A percentile compares a stretch with the other conserved stretches of the same genome.
phyloP scores from a whole-genome alignment of 768 basidiomycete species.

The Phylloporus arenicola region DNA sequence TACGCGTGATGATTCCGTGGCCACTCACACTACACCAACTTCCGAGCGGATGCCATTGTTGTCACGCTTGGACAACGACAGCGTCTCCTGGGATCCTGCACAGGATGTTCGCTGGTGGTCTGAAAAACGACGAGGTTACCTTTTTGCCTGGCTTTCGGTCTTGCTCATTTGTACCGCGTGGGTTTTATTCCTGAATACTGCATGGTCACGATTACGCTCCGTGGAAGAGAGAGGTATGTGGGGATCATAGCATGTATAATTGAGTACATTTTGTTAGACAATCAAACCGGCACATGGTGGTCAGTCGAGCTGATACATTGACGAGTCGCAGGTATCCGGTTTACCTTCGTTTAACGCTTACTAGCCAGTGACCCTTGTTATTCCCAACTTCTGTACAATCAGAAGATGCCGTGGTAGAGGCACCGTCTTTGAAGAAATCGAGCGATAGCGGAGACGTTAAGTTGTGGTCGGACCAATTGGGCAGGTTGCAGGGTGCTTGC shows the following conservation, averaged over 20 bases:
- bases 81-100: slow-evolving; percentile 6
- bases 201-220: slow-evolving; percentile 50
- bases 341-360: slow-evolving; percentile 21
- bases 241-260: not conserved
- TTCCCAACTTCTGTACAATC: slow-evolving; percentile 29
- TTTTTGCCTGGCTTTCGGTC: slow-evolving; percentile 42
- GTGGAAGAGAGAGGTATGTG: slow-evolving; percentile 29
- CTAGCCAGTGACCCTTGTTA: slow-evolving; percentile 30
- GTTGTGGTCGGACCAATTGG: slow-evolving; percentile 6
- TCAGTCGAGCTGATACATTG: not conserved
- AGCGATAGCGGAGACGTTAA: slow-evolving; percentile 15
- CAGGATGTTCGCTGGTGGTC: slow-evolving; percentile 20
- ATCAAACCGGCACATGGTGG: not conserved
- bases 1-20: not conserved
- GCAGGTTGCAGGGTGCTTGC: slow-evolving; percentile 4
- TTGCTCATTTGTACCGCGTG: slow-evolving; percentile 48
- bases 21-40: not conserved
- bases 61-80: not conserved
- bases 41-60: slow-evolving; percentile 15
- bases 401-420: slow-evolving; percentile 27
- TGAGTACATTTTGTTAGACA: not conserved
- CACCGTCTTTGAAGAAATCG: slow-evolving; percentile 22
- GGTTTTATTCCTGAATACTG: slow-evolving; percentile 60
- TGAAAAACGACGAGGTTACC: slow-evolving; percentile 44
- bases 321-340: not conserved